A percentile compares a stretch with the other conserved stretches of the same genome.
These are phyloP conservation scores for Priceomyces medius DNA, from an alignment of 805 yeast species.

Conservation along the genomic window DNA sequence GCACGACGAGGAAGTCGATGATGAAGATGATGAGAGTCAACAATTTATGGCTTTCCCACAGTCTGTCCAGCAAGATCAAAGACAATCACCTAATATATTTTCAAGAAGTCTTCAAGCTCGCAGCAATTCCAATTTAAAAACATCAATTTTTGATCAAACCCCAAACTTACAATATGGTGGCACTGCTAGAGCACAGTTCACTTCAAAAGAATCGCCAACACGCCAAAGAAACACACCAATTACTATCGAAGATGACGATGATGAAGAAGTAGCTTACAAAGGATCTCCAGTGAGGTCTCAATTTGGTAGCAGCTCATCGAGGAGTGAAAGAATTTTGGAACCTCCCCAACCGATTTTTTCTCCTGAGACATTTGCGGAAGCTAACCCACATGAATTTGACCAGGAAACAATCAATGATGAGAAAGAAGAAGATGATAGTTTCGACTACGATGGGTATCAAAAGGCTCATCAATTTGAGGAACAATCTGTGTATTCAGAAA, in stretches of 20 bases:
- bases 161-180: conserved; percentile 26
- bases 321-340: conserved; percentile 53
- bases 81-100: conserved; percentile 46
- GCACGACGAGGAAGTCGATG: conserved; percentile 16
- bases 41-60: conserved; percentile 33
- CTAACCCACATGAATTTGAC: conserved; percentile 35
- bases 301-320: conserved; percentile 31
- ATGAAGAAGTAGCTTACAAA: conserved; percentile 21
- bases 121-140: conserved; percentile 13
- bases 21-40: conserved; percentile 18
- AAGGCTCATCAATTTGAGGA: conserved; percentile 33
- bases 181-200: conserved; percentile 66
- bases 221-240: conserved; percentile 51
- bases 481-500: conserved; percentile 34
- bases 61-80: conserved; percentile 21
- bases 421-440: conserved; percentile 18
- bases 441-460: conserved; percentile 37
- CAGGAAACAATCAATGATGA: conserved; percentile 34
- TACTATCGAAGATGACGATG: conserved; percentile 39
- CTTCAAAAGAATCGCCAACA: conserved; percentile 70
- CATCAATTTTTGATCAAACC: conserved; percentile 21
- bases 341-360: conserved; percentile 68
- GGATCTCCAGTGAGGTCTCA: conserved; percentile 39
- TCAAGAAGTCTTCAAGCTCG: conserved; percentile 34
- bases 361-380: conserved; percentile 62